Conservation (phyloP, 1,139 yeast genomes). For the Barnettozyma hawaiiensis region DNA sequence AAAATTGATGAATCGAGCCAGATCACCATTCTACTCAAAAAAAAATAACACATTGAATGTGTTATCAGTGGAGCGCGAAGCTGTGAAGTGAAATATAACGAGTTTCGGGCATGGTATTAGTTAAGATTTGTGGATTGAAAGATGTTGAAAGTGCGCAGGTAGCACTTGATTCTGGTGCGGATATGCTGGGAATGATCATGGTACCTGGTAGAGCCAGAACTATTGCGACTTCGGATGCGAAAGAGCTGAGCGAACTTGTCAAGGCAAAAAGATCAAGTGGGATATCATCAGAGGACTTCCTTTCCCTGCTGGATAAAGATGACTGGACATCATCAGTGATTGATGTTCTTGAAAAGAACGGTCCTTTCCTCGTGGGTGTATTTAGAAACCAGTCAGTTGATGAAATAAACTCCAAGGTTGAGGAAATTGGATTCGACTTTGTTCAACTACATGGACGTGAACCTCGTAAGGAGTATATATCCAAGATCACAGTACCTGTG, state of each 20-base stretch:
- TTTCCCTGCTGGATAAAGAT: conserved; percentile 1
- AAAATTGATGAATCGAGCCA: too few relatives aligned
- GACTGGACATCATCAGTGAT: conserved; percentile 13
- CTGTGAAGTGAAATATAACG: neutral
- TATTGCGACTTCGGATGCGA: conserved; percentile 49
- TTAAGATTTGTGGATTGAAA: conserved; percentile 82
- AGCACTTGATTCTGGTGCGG: conserved; percentile 70
- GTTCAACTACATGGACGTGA: conserved; percentile 91
- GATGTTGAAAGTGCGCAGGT: conserved; percentile 58
- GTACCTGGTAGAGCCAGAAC: conserved; percentile 82
- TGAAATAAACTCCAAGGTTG: conserved; percentile 47
- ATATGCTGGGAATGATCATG: conserved; percentile 75
- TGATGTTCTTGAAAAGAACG: conserved; percentile 37
- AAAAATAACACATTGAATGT: neutral
- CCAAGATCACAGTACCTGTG: conserved; percentile 48
- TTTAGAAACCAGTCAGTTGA: conserved; percentile 74
- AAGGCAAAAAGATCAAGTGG: conserved; percentile 16
- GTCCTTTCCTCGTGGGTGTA: conserved; percentile 84
- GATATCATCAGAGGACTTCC: conserved; percentile 3
- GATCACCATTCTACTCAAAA: too few relatives aligned
- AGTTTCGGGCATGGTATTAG: conserved; percentile 27
- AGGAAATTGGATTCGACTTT: conserved; percentile 55
- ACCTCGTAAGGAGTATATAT: conserved; percentile 48
- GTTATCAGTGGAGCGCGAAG: neutral
- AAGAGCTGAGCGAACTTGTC: conserved; percentile 41